Conservation (phyloP, 805 yeast species). For the Kodamaea fukazawae region DNA sequence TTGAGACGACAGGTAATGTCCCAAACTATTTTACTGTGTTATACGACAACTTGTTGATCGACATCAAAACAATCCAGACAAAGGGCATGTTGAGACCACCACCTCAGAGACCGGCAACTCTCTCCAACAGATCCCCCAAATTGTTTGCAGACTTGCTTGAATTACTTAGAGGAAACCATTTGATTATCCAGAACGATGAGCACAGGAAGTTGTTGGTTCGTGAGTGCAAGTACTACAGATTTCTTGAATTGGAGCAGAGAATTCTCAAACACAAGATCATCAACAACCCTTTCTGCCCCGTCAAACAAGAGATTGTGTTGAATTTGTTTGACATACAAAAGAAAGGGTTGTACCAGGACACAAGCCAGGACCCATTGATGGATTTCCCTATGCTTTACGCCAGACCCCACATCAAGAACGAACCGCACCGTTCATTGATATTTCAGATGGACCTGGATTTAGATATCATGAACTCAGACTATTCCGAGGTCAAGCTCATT, state of each 20-base stretch:
- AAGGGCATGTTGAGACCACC: constrained; percentile 70
- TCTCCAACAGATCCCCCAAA: constrained; percentile 49
- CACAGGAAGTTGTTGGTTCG: constrained; percentile 57
- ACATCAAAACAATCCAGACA: constrained; percentile 34
- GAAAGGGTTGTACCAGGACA: constrained; percentile 29
- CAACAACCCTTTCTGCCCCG: constrained; percentile 48
- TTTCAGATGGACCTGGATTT: constrained; percentile 28
- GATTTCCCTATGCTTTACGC: constrained; percentile 28
- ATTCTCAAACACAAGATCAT: constrained; percentile 51
- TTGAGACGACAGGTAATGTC: constrained; percentile 60
- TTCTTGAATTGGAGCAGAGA: constrained; percentile 70
- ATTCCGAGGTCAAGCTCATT: constrained; percentile 32
- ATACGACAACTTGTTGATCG: constrained; percentile 49
- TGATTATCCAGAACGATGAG: constrained; percentile 46
- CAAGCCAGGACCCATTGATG: constrained; percentile 15
- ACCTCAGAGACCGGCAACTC: constrained; percentile 59
- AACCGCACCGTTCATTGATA: constrained; percentile 30
- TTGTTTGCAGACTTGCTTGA: constrained; percentile 56
- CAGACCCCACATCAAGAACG: constrained; percentile 33
- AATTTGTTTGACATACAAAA: constrained; percentile 45
- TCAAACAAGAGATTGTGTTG: constrained; percentile 56
- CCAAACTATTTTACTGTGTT: constrained; percentile 77
- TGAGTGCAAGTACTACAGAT: constrained; percentile 78
- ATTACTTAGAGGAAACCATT: constrained; percentile 52
- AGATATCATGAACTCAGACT: constrained; percentile 10